These are phyloP conservation scores for Leishmania major DNA, from an alignment of 208 protist genomes.

Conservation along the genomic window DNA sequence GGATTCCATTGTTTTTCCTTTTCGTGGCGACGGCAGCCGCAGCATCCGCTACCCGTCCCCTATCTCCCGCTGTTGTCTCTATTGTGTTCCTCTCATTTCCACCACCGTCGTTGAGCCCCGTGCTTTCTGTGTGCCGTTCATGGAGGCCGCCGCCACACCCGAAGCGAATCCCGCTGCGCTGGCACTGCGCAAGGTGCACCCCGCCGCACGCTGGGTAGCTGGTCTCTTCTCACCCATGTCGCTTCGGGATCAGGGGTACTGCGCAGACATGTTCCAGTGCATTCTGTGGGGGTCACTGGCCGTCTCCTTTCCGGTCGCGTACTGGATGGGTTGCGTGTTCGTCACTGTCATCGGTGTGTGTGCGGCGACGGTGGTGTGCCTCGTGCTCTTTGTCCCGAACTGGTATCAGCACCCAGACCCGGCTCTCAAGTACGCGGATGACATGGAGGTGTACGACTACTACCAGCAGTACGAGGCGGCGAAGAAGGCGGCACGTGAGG, in stretches of 20 bases:
- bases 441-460: conserved; percentile 61
- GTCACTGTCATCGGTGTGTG: conserved; percentile 46
- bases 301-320: conserved; percentile 65
- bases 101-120: neutral
- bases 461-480: conserved; percentile 50
- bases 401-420: conserved; percentile 71
- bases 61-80: neutral
- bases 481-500: conserved; percentile 23
- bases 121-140: neutral
- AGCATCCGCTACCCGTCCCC: neutral
- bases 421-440: conserved; percentile 56
- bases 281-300: conserved; percentile 58
- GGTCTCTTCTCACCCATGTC: conserved; percentile 84
- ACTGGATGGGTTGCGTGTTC: conserved; percentile 54
- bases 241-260: conserved; percentile 60
- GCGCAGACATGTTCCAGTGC: conserved; percentile 22
- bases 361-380: conserved; percentile 35
- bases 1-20: neutral
- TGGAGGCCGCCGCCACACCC: conserved; percentile 10
- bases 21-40: neutral
- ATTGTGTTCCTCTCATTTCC: neutral
- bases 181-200: conserved; percentile 41
- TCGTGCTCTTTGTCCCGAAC: conserved; percentile 74
- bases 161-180: neutral
- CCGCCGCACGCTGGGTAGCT: conserved; percentile 55